Evolutionary conservation across 768 basidiomycete genomes (phyloP).

Genomic region (Xerocomellus dryophilus): DNA sequence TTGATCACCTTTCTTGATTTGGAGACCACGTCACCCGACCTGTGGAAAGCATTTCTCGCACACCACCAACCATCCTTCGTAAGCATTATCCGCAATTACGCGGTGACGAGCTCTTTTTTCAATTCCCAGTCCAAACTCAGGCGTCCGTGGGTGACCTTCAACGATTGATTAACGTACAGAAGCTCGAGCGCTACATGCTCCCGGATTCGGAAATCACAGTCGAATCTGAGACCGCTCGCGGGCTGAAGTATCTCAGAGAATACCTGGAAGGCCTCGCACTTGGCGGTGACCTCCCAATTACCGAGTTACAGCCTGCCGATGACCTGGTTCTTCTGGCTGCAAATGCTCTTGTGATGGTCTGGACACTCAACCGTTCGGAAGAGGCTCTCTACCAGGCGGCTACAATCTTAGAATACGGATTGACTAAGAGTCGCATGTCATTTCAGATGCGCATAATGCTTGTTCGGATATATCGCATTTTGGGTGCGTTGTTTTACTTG

Average conservation of each 20-base stretch:
- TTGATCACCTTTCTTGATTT: constrained; percentile 62
- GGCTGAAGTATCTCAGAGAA: constrained; percentile 49
- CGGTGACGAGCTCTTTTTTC: constrained; percentile 16
- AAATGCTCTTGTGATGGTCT: constrained; percentile 62
- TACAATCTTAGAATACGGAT: constrained; percentile 67
- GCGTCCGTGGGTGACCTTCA: constrained; percentile 53
- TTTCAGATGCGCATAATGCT: constrained; percentile 77
- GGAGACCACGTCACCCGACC: constrained; percentile 42
- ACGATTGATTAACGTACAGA: constrained; percentile 69
- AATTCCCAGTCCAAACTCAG: constrained; percentile 33
- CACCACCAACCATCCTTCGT: constrained; percentile 49
- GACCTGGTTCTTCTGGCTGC: constrained; percentile 77
- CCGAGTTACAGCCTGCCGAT: constrained; percentile 86
- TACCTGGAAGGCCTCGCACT: constrained; percentile 69
- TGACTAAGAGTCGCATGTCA: constrained; percentile 70
- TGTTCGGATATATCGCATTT: constrained; percentile 75
- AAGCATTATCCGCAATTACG: constrained; percentile 23
- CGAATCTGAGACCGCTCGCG: constrained; percentile 54
- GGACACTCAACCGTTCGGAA: constrained; percentile 54
- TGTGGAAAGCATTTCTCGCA: constrained; percentile 56
- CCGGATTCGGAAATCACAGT: constrained; percentile 46
- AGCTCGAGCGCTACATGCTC: constrained; percentile 66
- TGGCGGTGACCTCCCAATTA: constrained; percentile 60
- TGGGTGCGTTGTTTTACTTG: constrained; percentile 47
- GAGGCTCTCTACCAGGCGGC: constrained; percentile 62